Evolutionary conservation across 345 rosid species (phyloP), one percentile per base, ranked within the genome.

Genomic region (Arabis hirsuta): DNA sequence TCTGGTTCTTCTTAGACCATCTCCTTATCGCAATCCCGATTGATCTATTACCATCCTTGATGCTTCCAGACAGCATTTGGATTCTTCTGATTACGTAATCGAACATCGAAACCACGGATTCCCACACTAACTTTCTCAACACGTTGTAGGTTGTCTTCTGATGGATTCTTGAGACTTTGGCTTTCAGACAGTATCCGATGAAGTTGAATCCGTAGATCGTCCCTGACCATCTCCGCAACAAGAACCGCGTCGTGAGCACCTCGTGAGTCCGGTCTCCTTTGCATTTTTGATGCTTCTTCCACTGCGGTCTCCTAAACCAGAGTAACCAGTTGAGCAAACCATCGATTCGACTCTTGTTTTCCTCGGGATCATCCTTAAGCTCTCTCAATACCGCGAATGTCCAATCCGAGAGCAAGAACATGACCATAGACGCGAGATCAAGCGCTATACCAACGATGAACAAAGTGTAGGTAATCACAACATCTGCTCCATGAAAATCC

Each of bases 371-470:
- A 2, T 32, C 66, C 48, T 53, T 69, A 3, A 69, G 36, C 26
- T 43, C 12, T 11, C 46, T 59, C 24, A 73, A 67, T 42, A 12
- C 6, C 2, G 72, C 82, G 1, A 83, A 73, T 1, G 81, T 82
- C 94, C 96, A 84, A 24, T 91, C 85, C 2, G 94, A 89, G 68
- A 85, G 71, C 72, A 85, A 12, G 62, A 83, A 77, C 79, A 82
- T 82, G 59, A 78, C 7, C 13, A 83, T 5, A 0, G 88, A 74
- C 1, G 78, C 19, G 0, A 67, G 3, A 36, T 91, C 94, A 2
- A 89, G 84, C 0, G 75, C 81, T 2, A 89, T 36, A 1, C 88
- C 91, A 39, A 86, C 85, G 4, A 66, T 20, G 44, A 83, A 77
- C 80, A 89, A 60, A 5, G 76, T 66, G 70, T 85, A 86, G 2